phyloP scores from a whole-genome alignment of 2,329 filamentous ascomycete species.

The Nannizziopsis arthrosporioides region DNA sequence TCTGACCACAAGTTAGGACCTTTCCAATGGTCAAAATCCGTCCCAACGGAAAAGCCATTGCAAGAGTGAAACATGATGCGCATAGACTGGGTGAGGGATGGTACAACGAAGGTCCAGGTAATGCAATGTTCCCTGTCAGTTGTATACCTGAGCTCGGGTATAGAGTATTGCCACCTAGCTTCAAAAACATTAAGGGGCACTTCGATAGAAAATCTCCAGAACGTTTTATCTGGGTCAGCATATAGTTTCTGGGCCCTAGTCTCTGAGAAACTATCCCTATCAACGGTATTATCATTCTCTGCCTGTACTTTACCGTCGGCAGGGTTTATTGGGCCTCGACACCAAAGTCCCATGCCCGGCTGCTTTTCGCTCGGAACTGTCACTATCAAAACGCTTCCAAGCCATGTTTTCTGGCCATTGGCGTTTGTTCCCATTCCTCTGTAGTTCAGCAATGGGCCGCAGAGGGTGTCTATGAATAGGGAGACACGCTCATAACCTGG shows the following conservation, averaged over 20 bases:
- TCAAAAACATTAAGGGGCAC: constrained; percentile 61
- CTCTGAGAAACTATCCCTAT: constrained; percentile 17
- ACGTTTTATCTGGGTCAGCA: constrained; percentile 47
- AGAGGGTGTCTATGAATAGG: constrained; percentile 31
- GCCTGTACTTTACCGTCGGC: constrained; percentile 7
- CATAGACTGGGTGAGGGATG: constrained; percentile 52
- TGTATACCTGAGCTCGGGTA: constrained; percentile 54
- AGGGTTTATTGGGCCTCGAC: constrained; percentile 22
- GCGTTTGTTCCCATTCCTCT: constrained; percentile 33
- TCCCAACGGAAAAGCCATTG: constrained; percentile 57
- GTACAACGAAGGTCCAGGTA: constrained; percentile 45
- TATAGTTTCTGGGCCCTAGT: constrained; percentile 47
- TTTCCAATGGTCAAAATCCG: constrained; percentile 51
- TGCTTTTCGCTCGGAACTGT: constrained; percentile 57
- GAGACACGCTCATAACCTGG: constrained; percentile 14
- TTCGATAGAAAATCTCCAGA: constrained; percentile 48
- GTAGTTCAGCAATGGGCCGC: constrained; percentile 40
- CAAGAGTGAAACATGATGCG: constrained; percentile 59
- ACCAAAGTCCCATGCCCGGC: constrained; percentile 44
- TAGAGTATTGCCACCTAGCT: constrained; percentile 64
- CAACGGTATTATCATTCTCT: constrained; percentile 13
- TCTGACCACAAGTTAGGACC: constrained; percentile 55
- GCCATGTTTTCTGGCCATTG: constrained; percentile 44
- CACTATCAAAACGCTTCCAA: constrained; percentile 77
- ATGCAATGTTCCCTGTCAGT: constrained; percentile 45